Conservation (phyloP, 257 asterid genomes). For the Ophiorrhiza pumila region DNA sequence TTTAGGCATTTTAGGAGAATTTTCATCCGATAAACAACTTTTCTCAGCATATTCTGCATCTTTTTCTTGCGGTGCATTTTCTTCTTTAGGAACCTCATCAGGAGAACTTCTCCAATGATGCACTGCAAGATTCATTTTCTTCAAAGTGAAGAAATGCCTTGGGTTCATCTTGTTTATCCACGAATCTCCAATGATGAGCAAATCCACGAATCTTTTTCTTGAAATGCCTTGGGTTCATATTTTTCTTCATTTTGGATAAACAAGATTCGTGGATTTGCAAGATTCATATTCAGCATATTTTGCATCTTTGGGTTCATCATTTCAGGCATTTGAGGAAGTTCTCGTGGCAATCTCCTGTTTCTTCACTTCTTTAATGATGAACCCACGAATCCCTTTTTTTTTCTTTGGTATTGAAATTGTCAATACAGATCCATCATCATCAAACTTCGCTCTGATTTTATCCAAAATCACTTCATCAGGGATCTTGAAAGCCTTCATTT, state of each 20-base stretch:
- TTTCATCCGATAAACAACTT: background rate
- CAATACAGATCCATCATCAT: conserved; percentile 51
- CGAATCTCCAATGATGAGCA: too few species aligned
- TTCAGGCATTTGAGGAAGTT: too few species aligned
- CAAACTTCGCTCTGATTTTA: conserved; percentile 54
- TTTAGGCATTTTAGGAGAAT: background rate
- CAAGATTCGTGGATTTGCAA: too few species aligned
- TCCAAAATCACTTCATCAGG: conserved; percentile 72
- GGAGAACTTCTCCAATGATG: too few species aligned
- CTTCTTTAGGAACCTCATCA: conserved; percentile 19
- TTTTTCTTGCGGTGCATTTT: background rate
- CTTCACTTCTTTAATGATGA: conserved; percentile 50
- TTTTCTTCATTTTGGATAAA: too few species aligned
- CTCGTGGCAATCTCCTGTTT: conserved; percentile 35
- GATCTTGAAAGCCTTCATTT: conserved; percentile 60
- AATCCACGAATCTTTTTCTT: too few species aligned
- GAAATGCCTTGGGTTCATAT: too few species aligned
- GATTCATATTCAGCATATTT: too few species aligned
- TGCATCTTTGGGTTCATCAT: conserved; percentile 39
- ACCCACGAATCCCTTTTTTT: conserved; percentile 56
- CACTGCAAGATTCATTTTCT: too few species aligned
- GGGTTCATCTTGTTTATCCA: too few species aligned
- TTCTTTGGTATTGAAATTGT: conserved; percentile 72
- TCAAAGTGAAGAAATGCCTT: too few species aligned
- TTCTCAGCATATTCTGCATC: background rate